Percentiles rank a stretch among this genome's conserved stretches.
phyloP scores from a whole-genome alignment of 495 filamentous ascomycete species.

The Penicillium egyptiacum region DNA sequence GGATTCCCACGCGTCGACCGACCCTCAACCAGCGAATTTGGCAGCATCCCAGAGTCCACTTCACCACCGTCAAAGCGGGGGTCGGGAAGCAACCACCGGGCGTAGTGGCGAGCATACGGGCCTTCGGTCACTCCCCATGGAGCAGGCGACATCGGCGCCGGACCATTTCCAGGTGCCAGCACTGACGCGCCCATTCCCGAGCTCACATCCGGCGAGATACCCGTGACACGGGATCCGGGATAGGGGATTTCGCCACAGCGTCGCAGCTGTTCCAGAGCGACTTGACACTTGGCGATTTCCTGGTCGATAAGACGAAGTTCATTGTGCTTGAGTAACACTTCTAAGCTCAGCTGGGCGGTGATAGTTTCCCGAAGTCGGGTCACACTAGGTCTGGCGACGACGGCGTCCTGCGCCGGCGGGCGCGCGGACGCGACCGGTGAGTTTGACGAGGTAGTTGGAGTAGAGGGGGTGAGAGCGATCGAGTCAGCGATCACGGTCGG shows the following conservation, averaged over 20 bases:
- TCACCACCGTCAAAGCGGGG: constrained; percentile 75
- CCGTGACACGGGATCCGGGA: constrained; percentile 64
- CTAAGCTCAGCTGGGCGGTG: constrained; percentile 81
- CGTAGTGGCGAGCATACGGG: constrained; percentile 91
- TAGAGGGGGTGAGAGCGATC: constrained; percentile 2
- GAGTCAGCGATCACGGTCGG: constrained; percentile 10
- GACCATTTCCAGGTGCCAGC: constrained; percentile 54
- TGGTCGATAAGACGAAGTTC: constrained; percentile 93
- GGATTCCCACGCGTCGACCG: constrained; percentile 74
- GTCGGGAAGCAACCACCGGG: constrained; percentile 89
- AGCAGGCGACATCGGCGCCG: constrained; percentile 63
- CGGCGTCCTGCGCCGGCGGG: constrained; percentile 24
- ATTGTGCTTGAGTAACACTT: constrained; percentile 91
- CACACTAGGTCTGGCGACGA: constrained; percentile 28
- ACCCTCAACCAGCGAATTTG: constrained; percentile 48
- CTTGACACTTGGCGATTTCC: constrained; percentile 92
- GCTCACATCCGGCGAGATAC: constrained; percentile 62
- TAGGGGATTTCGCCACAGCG: constrained; percentile 89
- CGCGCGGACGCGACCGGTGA: constrained; percentile 15
- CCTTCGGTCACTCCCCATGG: constrained; percentile 89
- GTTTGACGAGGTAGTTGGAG: constrained; percentile 14
- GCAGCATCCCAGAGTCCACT: constrained; percentile 35
- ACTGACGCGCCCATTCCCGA: constrained; percentile 69
- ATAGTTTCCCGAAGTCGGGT: constrained; percentile 65
- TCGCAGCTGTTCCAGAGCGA: constrained; percentile 91